Evolutionary conservation across 208 protist species (phyloP), one percentile per base, ranked within the genome.

Genomic region (Acanthamoeba lenticulata): DNA sequence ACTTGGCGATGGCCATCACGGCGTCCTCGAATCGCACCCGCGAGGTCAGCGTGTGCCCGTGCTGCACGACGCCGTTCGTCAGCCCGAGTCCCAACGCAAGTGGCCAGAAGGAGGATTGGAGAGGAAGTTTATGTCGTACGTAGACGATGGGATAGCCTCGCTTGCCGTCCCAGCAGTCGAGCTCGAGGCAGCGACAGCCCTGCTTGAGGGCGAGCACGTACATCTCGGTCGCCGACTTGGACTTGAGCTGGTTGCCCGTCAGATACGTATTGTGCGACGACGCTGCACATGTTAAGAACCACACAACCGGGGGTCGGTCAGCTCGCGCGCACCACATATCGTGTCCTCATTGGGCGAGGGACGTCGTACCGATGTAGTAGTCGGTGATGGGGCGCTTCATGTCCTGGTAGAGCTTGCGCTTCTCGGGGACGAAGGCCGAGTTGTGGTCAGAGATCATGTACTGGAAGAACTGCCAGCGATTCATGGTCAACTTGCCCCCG

Each of bases 221-320:
- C 77, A 96, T 96, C 83, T 97, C 96, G 49, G 72, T 94, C 0
- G 95, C 95, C 9, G 97, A 98, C 13, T 72, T 21, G 36, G 94
- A 81, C 27, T 92, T 93, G 15, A 99, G 94, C 97, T 99, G 99
- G 95, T 99, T 96, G 17, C 98, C 98, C 6, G 97, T 97, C 29
- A 99, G 95, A 95, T 99, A 99, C 1, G 99, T 99, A 95, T 99
- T 99, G 95, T 99, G 98, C 15, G 98, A 99, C 24, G 98, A 98
- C 79, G 69, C 67, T 77, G 67, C 52, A 60, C 15, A 60, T n/a
- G 27, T 65, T 5, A 6, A 65, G 27, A 29, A 32, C n/a, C 7
- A 65, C 97, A 97, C 93, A 99, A 98, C 94, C 97, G 99, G 97
- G 99, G 99, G 57, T 97, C 74, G 36, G 94, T 94, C 52, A 99